Evolutionary conservation across 164 flowering plant genomes (phyloP).

Genomic region (Amborella trichopoda): DNA sequence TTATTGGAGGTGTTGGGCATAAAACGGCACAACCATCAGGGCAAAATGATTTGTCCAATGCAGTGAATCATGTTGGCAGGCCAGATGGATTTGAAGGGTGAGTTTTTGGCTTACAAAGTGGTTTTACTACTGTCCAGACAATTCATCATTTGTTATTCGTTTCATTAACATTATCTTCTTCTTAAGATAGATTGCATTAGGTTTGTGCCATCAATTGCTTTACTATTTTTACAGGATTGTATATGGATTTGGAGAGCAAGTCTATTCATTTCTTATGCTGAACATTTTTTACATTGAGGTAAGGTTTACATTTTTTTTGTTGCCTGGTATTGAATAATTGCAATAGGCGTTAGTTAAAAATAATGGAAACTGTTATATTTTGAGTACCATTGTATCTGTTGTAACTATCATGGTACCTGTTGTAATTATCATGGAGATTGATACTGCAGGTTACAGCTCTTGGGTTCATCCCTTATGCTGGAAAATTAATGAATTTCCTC

Average conservation of each 20-base stretch:
- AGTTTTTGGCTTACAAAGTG: conserved; percentile 6
- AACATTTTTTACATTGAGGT: conserved; percentile 81
- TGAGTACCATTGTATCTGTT: too few species aligned
- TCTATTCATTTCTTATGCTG: conserved; percentile 63
- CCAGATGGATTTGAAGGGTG: conserved; percentile 74
- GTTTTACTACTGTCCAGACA: too few species aligned
- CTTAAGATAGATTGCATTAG: too few species aligned
- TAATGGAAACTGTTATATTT: too few species aligned
- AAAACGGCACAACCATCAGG: conserved; percentile 14
- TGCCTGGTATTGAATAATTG: too few species aligned
- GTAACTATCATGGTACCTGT: too few species aligned
- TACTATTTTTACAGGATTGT: conserved; percentile 33
- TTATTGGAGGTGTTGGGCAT: conserved; percentile 30
- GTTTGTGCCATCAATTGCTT: too few species aligned
- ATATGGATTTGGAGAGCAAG: conserved; percentile 71
- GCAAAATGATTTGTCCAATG: conserved; percentile 21
- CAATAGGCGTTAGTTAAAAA: too few species aligned
- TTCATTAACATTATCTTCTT: too few species aligned
- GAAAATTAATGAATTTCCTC: conserved; percentile 70
- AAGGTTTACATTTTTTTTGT: conserved; percentile 3
- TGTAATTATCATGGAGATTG: conserved; percentile 4
- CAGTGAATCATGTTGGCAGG: conserved; percentile 23
- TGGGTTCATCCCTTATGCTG: conserved; percentile 67
- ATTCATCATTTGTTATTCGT: too few species aligned
- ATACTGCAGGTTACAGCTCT: conserved; percentile 59